These are phyloP conservation scores for Gossypium raimondii DNA, from an alignment of 345 rosid genomes.

Conservation along the genomic window DNA sequence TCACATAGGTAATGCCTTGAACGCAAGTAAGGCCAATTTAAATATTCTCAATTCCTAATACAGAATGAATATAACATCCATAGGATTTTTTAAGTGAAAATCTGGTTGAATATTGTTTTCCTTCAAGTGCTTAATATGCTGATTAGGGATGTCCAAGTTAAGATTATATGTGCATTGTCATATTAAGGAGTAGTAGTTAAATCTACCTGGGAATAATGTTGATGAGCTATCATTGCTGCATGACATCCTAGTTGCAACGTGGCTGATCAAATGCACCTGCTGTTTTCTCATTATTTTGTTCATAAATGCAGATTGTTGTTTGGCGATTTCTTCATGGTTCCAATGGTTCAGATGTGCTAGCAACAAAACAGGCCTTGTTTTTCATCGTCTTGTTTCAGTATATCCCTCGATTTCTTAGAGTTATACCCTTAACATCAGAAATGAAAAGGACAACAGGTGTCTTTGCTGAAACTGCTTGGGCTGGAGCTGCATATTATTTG, in stretches of 20 bases:
- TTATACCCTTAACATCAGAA: slow-evolving; percentile 75
- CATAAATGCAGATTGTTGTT: slow-evolving; percentile 60
- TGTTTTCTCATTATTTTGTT: slow-evolving; percentile 14
- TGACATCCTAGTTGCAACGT: neutral
- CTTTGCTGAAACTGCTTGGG: slow-evolving; percentile 97
- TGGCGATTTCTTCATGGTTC: slow-evolving; percentile 77
- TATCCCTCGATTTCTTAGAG: slow-evolving; percentile 49
- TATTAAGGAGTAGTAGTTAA: neutral
- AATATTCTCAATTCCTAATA: neutral
- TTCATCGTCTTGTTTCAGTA: slow-evolving; percentile 66
- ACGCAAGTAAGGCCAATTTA: neutral
- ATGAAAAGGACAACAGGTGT: slow-evolving; percentile 93
- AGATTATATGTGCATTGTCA: neutral
- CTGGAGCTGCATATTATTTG: slow-evolving; percentile 95
- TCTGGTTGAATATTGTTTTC: neutral
- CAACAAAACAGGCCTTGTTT: slow-evolving; percentile 70
- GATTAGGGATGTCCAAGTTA: neutral
- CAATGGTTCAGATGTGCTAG: slow-evolving; percentile 65
- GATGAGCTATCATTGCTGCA: neutral
- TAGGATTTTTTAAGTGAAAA: neutral
- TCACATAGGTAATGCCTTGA: neutral
- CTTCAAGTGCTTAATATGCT: neutral
- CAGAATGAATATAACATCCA: neutral
- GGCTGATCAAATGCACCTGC: slow-evolving; percentile 7
- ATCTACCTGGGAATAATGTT: neutral